Percentiles rank a stretch among this genome's conserved stretches.
Conservation (phyloP, 2,329 filamentous ascomycete species). For the Colletotrichum salicis region DNA sequence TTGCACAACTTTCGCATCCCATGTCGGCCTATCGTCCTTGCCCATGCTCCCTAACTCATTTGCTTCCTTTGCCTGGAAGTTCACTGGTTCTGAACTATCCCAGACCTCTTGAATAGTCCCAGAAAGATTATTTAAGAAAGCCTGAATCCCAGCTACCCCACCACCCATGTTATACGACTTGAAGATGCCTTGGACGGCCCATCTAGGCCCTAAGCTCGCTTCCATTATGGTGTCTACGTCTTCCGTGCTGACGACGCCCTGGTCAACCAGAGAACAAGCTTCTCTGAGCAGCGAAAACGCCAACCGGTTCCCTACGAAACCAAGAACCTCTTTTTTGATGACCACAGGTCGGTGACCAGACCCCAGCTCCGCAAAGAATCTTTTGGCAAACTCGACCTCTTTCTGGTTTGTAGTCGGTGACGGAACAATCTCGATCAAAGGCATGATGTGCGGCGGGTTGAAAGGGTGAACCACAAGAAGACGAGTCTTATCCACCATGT, state of each 20-base stretch:
- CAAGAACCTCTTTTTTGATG: conserved; percentile 1
- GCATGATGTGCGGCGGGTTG: conserved; percentile 72
- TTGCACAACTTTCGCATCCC: conserved; percentile 4
- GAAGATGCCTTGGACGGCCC: conserved; percentile 7
- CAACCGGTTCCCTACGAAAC: conserved; percentile 11
- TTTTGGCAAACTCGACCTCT: neutral
- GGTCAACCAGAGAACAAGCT: neutral
- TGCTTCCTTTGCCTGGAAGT: neutral
- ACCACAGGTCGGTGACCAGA: conserved; percentile 29
- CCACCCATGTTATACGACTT: conserved; percentile 11
- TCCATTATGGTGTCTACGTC: conserved; percentile 10
- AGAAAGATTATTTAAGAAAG: conserved; percentile 4
- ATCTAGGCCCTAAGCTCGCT: conserved; percentile 5
- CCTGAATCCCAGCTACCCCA: conserved; percentile 1
- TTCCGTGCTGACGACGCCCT: conserved; percentile 5
- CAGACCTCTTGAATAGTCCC: conserved; percentile 2
- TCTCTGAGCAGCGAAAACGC: conserved; percentile 10
- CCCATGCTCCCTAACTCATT: neutral
- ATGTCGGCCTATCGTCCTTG: neutral
- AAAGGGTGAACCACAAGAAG: conserved; percentile 69
- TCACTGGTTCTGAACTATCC: neutral
- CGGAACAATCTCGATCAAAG: conserved; percentile 67
- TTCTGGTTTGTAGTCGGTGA: conserved; percentile 23
- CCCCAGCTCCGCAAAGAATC: neutral
- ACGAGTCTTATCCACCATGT: conserved; percentile 43